A percentile compares a stretch with the other conserved stretches of the same genome.
Conservation (phyloP, 75 land plant genomes). For the Larix kaempferi region DNA sequence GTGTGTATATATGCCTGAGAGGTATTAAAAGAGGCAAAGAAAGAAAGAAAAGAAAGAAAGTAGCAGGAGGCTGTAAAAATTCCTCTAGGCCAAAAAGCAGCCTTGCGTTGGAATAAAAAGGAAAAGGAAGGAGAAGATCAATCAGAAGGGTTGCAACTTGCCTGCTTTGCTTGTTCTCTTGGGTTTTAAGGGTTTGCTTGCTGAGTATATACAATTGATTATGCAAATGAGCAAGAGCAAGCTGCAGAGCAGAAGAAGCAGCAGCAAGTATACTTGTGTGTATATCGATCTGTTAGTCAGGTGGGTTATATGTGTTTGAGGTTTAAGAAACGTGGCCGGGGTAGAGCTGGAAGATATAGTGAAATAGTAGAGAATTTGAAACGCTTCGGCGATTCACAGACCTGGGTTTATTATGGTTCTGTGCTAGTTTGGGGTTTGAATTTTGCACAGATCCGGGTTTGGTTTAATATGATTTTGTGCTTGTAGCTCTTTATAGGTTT, state of each 20-base stretch:
- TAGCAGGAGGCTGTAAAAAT: neutral
- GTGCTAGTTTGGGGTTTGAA: no score
- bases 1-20: neutral
- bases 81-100: no score
- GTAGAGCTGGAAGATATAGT: conserved; percentile 7
- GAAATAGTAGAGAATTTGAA: no score
- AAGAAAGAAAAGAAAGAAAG: neutral
- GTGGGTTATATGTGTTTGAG: conserved; percentile 5
- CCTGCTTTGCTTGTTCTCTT: neutral
- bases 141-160: neutral
- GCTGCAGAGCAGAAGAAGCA: neutral
- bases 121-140: conserved; percentile 1
- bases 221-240: neutral
- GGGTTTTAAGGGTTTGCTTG: neutral
- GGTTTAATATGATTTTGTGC: no score
- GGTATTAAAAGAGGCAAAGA: neutral
- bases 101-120: neutral
- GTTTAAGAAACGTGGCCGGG: conserved; percentile 5
- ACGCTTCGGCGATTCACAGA: no score
- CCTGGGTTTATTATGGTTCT: no score
- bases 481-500: no score
- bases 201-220: neutral
- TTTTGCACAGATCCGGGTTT: no score
- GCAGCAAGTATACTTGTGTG: neutral
- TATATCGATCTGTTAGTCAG: neutral